Base-by-base conservation (phyloP, 2,329 filamentous ascomycete species). In the Aspergillus calidoustus region DNA sequence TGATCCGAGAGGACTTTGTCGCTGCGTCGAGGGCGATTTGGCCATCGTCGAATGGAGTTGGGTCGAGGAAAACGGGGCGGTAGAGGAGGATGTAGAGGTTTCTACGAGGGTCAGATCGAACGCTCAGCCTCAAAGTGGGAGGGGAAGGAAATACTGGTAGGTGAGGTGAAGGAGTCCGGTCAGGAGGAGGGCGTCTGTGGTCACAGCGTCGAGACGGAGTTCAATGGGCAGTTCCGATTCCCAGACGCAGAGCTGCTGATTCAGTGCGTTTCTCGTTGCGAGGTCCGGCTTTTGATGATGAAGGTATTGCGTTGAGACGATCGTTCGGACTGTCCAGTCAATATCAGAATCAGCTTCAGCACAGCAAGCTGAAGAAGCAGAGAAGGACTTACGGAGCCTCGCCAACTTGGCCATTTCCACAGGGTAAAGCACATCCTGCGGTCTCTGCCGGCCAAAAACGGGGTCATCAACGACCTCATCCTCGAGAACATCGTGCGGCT, bases 21-120 rank as follows among this genome's bases (percentile, higher is more conserved):
- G 81, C 81, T 4, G 81, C 81, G 61, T 82, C 78, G 4, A 83
- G 60, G 0, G 80, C 80, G 9, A 79, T 68, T 30, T 75, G 76
- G 1, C 79, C 77, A 13, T 59, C 65, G n/a, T 73, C 70, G 6
- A 66, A 62, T 4, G 67, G 66, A 0, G 54, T 54, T 3, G 71
- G 66, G 44, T 76, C 68, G n/a, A 82, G 69, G 53, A 80, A 82
- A 7, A 72, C 75, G 0, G 77, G 76, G 25, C 81, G 74, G 60
- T 82, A 77, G 1, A 83, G 74, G 0, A 83, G 70, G 23, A 83
- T 78, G 11, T 81, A 76, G 0, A 83, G 66, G 61, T 83, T 82
- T 64, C 76, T 78, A 54, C 30, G 13, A 15, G 9, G 25, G 25
- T 28, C 11, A 46, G 23, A 19, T 5, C 19, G 19, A 19, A 19